Evolutionary conservation across 2,329 filamentous ascomycete species (phyloP), one percentile per base, ranked within the genome.

Genomic region (Tolypocladium endophyticum): DNA sequence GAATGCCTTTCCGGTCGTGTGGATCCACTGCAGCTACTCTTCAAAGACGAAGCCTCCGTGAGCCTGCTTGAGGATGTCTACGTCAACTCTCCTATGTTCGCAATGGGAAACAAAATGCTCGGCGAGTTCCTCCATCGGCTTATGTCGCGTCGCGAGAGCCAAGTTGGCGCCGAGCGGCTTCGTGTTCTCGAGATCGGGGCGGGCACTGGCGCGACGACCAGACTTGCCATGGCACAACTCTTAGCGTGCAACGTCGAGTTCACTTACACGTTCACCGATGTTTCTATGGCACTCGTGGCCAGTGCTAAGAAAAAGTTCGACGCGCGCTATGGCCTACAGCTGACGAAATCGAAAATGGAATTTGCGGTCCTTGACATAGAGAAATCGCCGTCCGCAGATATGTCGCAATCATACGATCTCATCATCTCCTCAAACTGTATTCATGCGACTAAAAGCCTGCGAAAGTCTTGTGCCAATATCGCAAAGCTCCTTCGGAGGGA

Each of bases 141-240:
- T 6, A 16, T 50, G 4, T 55, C 52, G 14, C 11, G 33, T 56
- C 33, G 7, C 35, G 28, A 56, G 11, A 8, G 9, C 41, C 39
- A 43, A 11, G 18, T 55, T 25, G 45, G 61, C 35, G 20, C 16
- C 1, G 30, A 55, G 7, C 55, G 65, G 4, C 61, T 77, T n/a
- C 65, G 68, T 3, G 73, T 79, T 43, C 68, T 81, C 57, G 76
- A 79, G 63, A 61, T 78, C 9, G 77, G 77, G 0, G 76, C 70
- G 0, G 77, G 76, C 14, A 77, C 75, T 0, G 77, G 77, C 3
- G 75, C 73, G 0, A 79, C 77, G 0, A 75, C 77, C 0, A 63
- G 61, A 14, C 58, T 65, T 1, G 30, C 78, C 1, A 59, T 74
- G 0, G 60, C 67, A 0, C 47, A 59, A 0, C 65, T 79, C 3